These are phyloP conservation scores for Marchantia polymorpha DNA, from an alignment of 225 moss, liverwort and hornwort species.

Conservation along the genomic window DNA sequence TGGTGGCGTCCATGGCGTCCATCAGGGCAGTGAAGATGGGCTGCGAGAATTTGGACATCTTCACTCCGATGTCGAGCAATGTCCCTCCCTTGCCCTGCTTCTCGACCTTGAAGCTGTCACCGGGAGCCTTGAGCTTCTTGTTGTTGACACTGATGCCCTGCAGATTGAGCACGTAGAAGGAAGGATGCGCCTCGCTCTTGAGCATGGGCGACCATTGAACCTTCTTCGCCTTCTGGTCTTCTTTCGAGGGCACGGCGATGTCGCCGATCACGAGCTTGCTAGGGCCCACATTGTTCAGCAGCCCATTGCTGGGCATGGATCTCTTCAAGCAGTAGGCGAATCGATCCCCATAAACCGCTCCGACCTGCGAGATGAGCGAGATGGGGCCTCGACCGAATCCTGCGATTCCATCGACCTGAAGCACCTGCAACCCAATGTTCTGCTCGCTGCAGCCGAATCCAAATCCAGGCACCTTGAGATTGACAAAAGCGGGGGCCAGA, in stretches of 20 bases:
- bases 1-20: constrained; percentile 6
- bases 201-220: constrained; percentile 17
- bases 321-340: constrained; percentile 18
- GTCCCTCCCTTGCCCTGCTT: constrained; percentile 22
- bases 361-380: constrained; percentile 20
- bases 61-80: constrained; percentile 8
- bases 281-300: constrained; percentile 8
- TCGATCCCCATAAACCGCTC: neutral
- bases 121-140: constrained; percentile 11
- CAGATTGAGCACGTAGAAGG: constrained; percentile 9
- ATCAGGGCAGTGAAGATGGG: neutral
- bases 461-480: neutral
- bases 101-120: constrained; percentile 2
- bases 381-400: constrained; percentile 21
- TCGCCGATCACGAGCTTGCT: constrained; percentile 19
- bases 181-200: constrained; percentile 1
- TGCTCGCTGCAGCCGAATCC: constrained; percentile 27
- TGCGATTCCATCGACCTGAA: constrained; percentile 17
- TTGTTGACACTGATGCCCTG: constrained; percentile 9
- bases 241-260: constrained; percentile 14
- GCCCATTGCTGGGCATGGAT: neutral
- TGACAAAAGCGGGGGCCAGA: neutral
- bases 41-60: neutral
- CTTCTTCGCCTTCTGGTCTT: neutral
- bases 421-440: constrained; percentile 1